A percentile compares a stretch with the other conserved stretches of the same genome.
Evolutionary conservation across 768 basidiomycete species (phyloP).

Genomic region (Lanmaoa pseudosensibilis): DNA sequence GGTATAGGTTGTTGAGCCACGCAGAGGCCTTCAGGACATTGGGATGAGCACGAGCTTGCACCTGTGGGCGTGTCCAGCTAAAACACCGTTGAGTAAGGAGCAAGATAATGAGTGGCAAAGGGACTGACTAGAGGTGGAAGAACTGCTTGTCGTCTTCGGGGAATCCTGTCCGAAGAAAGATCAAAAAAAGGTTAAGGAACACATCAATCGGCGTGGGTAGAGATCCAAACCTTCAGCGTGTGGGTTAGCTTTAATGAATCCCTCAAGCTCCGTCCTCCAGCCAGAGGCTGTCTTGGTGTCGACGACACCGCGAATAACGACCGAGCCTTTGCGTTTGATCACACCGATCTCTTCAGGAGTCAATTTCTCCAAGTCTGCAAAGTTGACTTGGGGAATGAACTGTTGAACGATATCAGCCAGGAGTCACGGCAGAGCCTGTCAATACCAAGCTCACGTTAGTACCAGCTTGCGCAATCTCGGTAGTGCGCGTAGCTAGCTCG

Average conservation of each 20-base stretch:
- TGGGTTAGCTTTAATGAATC: slow-evolving; percentile 59
- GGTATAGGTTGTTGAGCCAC: slow-evolving; percentile 68
- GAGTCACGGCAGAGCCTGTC: background rate
- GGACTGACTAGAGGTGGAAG: slow-evolving; percentile 65
- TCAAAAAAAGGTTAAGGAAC: background rate
- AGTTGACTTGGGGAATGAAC: slow-evolving; percentile 65
- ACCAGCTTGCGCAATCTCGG: slow-evolving; percentile 46
- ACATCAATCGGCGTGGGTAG: background rate
- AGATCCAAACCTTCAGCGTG: slow-evolving; percentile 47
- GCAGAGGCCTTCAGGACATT: slow-evolving; percentile 56
- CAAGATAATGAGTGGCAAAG: background rate
- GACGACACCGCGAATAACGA: slow-evolving; percentile 64
- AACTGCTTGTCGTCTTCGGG: slow-evolving; percentile 67
- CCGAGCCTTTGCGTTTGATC: slow-evolving; percentile 55
- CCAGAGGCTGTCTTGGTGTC: slow-evolving; percentile 50
- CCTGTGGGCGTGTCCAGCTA: slow-evolving; percentile 55
- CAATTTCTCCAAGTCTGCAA: slow-evolving; percentile 51
- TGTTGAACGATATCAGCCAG: slow-evolving; percentile 22
- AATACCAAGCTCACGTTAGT: slow-evolving; percentile 41
- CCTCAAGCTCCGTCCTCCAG: slow-evolving; percentile 59
- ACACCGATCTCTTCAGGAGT: slow-evolving; percentile 45
- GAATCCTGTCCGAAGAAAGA: slow-evolving; percentile 38
- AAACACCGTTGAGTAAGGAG: background rate
- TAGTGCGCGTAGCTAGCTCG: slow-evolving; percentile 48
- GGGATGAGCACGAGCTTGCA: slow-evolving; percentile 68